Percentiles rank a stretch among this genome's conserved stretches.
Evolutionary conservation across 352 stramenopile species (phyloP).

Genomic region (Globisporangium spiculum): DNA sequence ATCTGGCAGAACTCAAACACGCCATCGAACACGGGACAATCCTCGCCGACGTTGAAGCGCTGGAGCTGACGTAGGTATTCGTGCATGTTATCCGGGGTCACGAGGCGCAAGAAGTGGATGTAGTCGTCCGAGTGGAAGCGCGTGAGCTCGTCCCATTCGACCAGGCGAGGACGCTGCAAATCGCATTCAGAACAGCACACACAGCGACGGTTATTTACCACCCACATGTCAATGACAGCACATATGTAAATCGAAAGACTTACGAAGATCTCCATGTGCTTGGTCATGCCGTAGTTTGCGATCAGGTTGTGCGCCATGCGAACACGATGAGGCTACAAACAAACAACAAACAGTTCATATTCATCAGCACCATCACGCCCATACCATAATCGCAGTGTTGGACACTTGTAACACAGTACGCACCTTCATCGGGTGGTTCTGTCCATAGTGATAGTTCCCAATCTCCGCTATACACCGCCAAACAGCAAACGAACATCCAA

Average conservation of each 20-base stretch:
- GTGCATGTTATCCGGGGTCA: constrained; percentile 99
- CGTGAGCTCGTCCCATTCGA: constrained; percentile 97
- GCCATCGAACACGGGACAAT: constrained; percentile 99
- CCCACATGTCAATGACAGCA: not conserved
- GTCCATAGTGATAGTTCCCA: constrained; percentile 98
- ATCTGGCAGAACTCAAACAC: constrained; percentile 99
- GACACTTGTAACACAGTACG: constrained; percentile 7
- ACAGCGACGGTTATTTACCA: not conserved
- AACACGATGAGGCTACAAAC: constrained; percentile 93
- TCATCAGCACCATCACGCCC: not conserved
- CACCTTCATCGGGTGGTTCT: constrained; percentile 91
- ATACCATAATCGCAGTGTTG: not conserved
- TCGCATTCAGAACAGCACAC: not conserved
- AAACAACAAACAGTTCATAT: not conserved
- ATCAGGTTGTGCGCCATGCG: constrained; percentile 99
- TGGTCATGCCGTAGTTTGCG: constrained; percentile 98
- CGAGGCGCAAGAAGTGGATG: constrained; percentile 98
- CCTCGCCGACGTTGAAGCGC: constrained; percentile 98
- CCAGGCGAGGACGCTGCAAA: constrained; percentile 88
- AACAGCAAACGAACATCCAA: not conserved
- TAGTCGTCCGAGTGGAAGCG: constrained; percentile 99
- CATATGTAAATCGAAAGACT: constrained; percentile 22
- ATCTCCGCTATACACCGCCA: constrained; percentile 86
- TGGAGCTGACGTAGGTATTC: constrained; percentile 93
- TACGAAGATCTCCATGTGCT: constrained; percentile 99